phyloP scores from a whole-genome alignment of 208 protist genomes.

The Trypanosoma cruzi region DNA sequence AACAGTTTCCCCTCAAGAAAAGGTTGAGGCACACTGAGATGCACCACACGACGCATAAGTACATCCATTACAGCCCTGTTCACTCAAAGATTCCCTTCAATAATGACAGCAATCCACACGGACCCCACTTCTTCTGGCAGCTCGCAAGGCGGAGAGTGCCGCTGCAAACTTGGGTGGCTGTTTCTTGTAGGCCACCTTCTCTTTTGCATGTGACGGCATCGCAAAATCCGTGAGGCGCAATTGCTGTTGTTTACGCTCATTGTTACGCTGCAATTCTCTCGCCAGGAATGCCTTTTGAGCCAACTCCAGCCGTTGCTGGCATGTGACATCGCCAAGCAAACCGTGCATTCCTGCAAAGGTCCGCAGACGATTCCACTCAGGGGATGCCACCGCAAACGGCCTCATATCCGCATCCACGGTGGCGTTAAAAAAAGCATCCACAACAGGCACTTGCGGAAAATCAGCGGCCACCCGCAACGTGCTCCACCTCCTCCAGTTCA shows the following conservation, averaged over 20 bases:
- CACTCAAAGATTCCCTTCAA: not conserved
- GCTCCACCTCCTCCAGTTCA: conserved; percentile 42
- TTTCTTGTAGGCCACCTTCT: conserved; percentile 61
- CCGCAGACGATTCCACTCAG: conserved; percentile 66
- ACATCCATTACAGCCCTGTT: not conserved
- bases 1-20: no score
- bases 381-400: conserved; percentile 39
- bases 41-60: not conserved
- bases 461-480: conserved; percentile 28
- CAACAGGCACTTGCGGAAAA: conserved; percentile 48
- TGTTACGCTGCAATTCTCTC: conserved; percentile 15
- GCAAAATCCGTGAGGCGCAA: conserved; percentile 54
- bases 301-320: conserved; percentile 58
- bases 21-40: no score
- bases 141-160: conserved; percentile 49
- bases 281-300: conserved; percentile 46
- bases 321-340: conserved; percentile 49
- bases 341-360: conserved; percentile 57
- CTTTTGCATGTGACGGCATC: conserved; percentile 20
- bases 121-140: conserved; percentile 21
- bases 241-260: conserved; percentile 29
- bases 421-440: conserved; percentile 66
- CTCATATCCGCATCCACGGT: conserved; percentile 48
- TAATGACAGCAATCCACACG: conserved; percentile 18
- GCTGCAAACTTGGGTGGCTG: conserved; percentile 42